A percentile compares a stretch with the other conserved stretches of the same genome.
Evolutionary conservation across 352 stramenopile species (phyloP).

Genomic region (Globisporangium radiosum): DNA sequence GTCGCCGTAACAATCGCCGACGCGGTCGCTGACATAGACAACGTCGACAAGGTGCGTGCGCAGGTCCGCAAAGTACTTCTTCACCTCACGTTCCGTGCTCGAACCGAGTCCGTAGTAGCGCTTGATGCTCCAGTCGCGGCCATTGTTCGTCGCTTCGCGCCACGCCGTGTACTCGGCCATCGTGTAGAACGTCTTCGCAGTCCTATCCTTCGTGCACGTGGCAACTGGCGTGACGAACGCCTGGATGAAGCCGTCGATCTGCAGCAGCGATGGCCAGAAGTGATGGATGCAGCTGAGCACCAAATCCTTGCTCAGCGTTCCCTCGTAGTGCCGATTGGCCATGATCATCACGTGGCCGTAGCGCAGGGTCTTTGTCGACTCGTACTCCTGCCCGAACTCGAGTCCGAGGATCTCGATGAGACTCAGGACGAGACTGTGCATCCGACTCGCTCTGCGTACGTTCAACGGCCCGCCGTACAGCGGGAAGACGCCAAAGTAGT

Average conservation of each 20-base stretch:
- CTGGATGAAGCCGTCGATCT: conserved; percentile 85
- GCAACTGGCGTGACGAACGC: conserved; percentile 98
- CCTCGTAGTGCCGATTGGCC: conserved; percentile 98
- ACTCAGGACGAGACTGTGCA: conserved; percentile 94
- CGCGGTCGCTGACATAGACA: conserved; percentile 84
- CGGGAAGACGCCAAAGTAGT: conserved; percentile 97
- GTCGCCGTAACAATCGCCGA: conserved; percentile 38
- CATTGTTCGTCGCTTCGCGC: conserved; percentile 81
- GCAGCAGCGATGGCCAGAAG: conserved; percentile 96
- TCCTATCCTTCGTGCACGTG: conserved; percentile 92
- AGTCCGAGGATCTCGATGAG: conserved; percentile 96
- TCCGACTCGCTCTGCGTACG: conserved; percentile 96
- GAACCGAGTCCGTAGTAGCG: conserved; percentile 99
- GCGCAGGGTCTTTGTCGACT: conserved; percentile 81
- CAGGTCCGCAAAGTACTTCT: conserved; percentile 97
- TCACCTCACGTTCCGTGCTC: conserved; percentile 94
- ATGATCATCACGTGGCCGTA: conserved; percentile 99
- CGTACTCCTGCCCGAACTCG: conserved; percentile 93
- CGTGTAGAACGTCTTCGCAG: conserved; percentile 93
- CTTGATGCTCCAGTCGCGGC: conserved; percentile 95
- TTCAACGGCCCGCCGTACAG: conserved; percentile 98
- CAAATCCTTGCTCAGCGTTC: conserved; percentile 97
- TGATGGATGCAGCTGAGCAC: conserved; percentile 98
- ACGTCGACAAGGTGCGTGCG: conserved; percentile 92
- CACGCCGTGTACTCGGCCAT: conserved; percentile 96